Base-by-base conservation (phyloP, 2,329 filamentous ascomycete species). In the Venturia carpophila region DNA sequence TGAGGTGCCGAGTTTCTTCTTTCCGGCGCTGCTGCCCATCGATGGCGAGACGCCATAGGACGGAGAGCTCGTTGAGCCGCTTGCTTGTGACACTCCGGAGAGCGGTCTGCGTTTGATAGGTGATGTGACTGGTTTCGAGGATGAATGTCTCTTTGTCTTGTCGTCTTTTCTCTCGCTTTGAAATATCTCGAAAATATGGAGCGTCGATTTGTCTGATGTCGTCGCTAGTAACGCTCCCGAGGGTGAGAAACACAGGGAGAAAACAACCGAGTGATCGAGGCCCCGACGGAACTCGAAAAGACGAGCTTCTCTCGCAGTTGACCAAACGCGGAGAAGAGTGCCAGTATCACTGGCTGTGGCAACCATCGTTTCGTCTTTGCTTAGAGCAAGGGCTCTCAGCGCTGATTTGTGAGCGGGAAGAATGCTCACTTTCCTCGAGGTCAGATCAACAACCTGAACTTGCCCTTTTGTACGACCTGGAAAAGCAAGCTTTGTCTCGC, bases 291-390 rank as follows among this genome's bases (percentile, higher is more conserved):
- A 82, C 76, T 99, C 94, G 47, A 86, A 88, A 47, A 97, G 78
- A 66, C 89, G 88, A 13, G 90, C 90, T 72, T 90, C 92, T 70
- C 87, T 96, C 64, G 81, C 82, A 1, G 91, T 93, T 30, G 88
- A 84, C 78, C 90, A 97, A 37, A 97, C 84, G 21, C 93, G 89
- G 70, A 97, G 85, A 30, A 99, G 79, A 0, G 94, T 99, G 42
- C 94, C 94, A 80, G 89, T 90, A 75, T 96, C 90, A 74, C 92
- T 96, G 13, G 93, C 93, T 0, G 92, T 97, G 17, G 92, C 94
- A 39, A 97, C 79, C 19, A 95, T 77, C 61, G 91, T 84, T 3
- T 90, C 92, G 72, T 96, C 90, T 0, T 82, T 82, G 69, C 91
- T 96, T 43, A 99, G 79, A 13, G 87, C 84, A 69, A 99, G 81